These are phyloP conservation scores for Mycena galericulata DNA, from an alignment of 768 basidiomycete genomes.

Conservation along the genomic window DNA sequence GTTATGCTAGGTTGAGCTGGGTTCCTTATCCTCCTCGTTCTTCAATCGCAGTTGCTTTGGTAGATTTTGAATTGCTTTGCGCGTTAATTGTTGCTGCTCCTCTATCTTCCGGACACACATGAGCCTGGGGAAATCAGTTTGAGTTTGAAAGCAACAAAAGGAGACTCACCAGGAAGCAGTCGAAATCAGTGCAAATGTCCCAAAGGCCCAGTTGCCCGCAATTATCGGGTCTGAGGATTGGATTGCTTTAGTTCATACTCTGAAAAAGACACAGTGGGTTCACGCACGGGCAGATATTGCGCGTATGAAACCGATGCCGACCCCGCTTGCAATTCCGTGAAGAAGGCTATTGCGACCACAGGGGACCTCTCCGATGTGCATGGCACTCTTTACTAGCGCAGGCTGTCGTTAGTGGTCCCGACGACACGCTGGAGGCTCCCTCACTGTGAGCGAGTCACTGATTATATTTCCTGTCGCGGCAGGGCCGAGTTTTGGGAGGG, in stretches of 20 bases:
- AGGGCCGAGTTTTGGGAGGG: slow-evolving; percentile 25
- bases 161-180: slow-evolving; percentile 70
- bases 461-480: slow-evolving; percentile 30
- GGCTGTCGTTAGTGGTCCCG: not conserved
- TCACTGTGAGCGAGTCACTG: slow-evolving; percentile 30
- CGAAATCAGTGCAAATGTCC: slow-evolving; percentile 76
- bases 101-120: slow-evolving; percentile 6
- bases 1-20: slow-evolving; percentile 2
- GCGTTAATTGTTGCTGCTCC: slow-evolving; percentile 28
- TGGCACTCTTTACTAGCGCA: slow-evolving; percentile 58
- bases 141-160: not conserved
- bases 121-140: slow-evolving; percentile 3
- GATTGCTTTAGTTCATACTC: not conserved
- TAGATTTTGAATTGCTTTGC: slow-evolving; percentile 25
- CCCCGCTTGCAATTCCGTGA: slow-evolving; percentile 83
- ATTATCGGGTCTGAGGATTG: slow-evolving; percentile 63
- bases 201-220: slow-evolving; percentile 85
- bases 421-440: not conserved
- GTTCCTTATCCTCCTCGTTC: slow-evolving; percentile 29
- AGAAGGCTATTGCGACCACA: slow-evolving; percentile 83
- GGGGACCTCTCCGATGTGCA: slow-evolving; percentile 75
- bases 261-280: not conserved
- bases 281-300: slow-evolving; percentile 72
- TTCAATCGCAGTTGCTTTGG: slow-evolving; percentile 33
- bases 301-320: slow-evolving; percentile 80